These are phyloP conservation scores for Clarkia xantiana DNA, from an alignment of 345 rosid species.

Conservation along the genomic window DNA sequence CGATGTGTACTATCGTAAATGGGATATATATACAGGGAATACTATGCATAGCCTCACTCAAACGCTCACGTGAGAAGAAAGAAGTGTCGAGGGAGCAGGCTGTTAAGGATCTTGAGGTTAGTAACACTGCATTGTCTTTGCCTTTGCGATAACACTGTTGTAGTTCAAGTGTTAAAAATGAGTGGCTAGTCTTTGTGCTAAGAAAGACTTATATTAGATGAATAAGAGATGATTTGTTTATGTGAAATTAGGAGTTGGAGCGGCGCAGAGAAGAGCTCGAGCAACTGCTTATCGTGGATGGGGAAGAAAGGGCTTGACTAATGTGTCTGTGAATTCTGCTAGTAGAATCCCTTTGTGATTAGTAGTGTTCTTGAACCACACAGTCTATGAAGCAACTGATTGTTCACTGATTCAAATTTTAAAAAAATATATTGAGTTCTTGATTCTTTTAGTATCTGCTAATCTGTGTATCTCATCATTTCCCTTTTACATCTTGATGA, in stretches of 20 bases:
- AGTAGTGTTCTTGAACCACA: too few relatives aligned
- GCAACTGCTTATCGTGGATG: slow-evolving; percentile 55
- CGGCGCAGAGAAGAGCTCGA: slow-evolving; percentile 74
- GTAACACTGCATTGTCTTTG: slow-evolving; percentile 1
- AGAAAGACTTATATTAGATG: too few relatives aligned
- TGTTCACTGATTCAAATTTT: too few relatives aligned
- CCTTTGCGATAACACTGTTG: background rate
- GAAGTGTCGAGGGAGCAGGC: slow-evolving; percentile 74
- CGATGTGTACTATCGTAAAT: background rate
- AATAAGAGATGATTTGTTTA: background rate
- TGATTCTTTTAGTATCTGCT: too few relatives aligned
- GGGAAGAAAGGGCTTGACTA: slow-evolving; percentile 15
- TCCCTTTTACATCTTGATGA: too few relatives aligned
- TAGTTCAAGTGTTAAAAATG: too few relatives aligned
- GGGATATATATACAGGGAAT: slow-evolving; percentile 48
- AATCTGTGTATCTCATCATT: too few relatives aligned
- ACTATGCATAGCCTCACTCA: slow-evolving; percentile 75
- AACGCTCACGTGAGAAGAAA: slow-evolving; percentile 59
- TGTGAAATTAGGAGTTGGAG: slow-evolving; percentile 49
- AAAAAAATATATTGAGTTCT: too few relatives aligned
- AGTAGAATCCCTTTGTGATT: too few relatives aligned
- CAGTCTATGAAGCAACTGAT: too few relatives aligned
- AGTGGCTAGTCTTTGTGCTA: background rate
- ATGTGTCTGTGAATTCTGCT: too few relatives aligned
- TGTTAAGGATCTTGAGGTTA: slow-evolving; percentile 68